phyloP scores from a whole-genome alignment of 306 rosid genomes.

The Inga laurina region DNA sequence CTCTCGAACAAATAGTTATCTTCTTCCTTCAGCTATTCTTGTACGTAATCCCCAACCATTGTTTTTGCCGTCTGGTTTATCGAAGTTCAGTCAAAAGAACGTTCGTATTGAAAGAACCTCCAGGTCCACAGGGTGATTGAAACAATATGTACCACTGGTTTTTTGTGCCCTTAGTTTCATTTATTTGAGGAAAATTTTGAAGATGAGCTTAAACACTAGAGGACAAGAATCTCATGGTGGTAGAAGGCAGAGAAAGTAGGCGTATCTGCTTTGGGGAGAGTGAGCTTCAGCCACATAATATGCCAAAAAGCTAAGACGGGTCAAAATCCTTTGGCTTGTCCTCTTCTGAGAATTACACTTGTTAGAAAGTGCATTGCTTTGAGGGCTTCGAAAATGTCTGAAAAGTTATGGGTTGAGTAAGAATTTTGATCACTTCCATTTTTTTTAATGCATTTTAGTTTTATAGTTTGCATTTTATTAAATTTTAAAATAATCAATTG shows the following conservation, averaged over 20 bases:
- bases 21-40: no score
- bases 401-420: not conserved
- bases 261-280: not conserved
- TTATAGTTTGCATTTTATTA: not conserved
- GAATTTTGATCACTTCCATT: not conserved
- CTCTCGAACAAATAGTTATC: no score
- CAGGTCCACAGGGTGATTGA: constrained; percentile 53
- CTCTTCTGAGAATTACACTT: not conserved
- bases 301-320: constrained; percentile 13
- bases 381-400: not conserved
- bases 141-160: constrained; percentile 54
- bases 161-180: constrained; percentile 32
- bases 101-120: constrained; percentile 41
- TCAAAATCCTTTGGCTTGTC: not conserved
- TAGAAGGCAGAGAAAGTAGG: no score
- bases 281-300: constrained; percentile 20
- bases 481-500: no score
- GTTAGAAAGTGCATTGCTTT: not conserved
- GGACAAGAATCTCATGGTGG: constrained; percentile 34
- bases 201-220: constrained; percentile 22
- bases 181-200: constrained; percentile 8
- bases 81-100: no score
- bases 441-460: no score
- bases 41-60: no score
- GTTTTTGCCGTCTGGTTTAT: no score